Conservation (phyloP, 2,329 filamentous ascomycete species). For the Penicillium palitans region DNA sequence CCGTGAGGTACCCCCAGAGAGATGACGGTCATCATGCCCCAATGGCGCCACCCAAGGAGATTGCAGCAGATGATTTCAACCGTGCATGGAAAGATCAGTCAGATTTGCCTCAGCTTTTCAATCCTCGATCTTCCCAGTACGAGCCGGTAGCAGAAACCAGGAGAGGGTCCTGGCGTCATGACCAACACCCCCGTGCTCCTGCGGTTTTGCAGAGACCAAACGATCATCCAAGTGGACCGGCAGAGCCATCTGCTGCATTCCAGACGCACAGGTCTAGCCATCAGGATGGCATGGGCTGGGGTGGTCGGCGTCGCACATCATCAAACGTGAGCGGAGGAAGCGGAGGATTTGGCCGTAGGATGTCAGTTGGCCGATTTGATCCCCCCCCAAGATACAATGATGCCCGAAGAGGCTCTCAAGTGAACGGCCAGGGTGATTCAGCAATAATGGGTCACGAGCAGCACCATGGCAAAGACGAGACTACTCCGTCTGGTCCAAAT, state of each 20-base stretch:
- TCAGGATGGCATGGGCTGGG: conserved; percentile 63
- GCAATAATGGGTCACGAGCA: conserved; percentile 32
- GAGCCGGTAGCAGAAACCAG: conserved; percentile 79
- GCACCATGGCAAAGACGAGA: conserved; percentile 25
- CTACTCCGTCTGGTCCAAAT: conserved; percentile 24
- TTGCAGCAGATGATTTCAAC: conserved; percentile 91
- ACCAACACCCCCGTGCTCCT: conserved; percentile 68
- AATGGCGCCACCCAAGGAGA: conserved; percentile 68
- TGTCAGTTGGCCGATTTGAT: conserved; percentile 55
- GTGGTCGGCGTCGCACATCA: conserved; percentile 74
- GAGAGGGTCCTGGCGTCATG: conserved; percentile 67
- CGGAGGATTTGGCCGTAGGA: conserved; percentile 65
- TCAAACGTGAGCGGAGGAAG: conserved; percentile 91
- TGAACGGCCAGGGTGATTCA: conserved; percentile 38
- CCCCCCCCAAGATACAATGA: conserved; percentile 43
- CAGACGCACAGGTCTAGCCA: conserved; percentile 73
- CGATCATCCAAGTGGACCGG: conserved; percentile 63
- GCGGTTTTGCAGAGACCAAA: conserved; percentile 74
- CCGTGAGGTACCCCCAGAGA: conserved; percentile 57
- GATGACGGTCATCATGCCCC: conserved; percentile 54
- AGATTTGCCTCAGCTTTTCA: conserved; percentile 73
- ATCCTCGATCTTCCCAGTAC: conserved; percentile 92
- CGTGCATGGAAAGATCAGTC: conserved; percentile 74
- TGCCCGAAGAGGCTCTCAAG: conserved; percentile 41
- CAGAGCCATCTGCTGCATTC: conserved; percentile 83